Evolutionary conservation across 164 flowering plant genomes (phyloP).

Genomic region (Magnolia officinalis): DNA sequence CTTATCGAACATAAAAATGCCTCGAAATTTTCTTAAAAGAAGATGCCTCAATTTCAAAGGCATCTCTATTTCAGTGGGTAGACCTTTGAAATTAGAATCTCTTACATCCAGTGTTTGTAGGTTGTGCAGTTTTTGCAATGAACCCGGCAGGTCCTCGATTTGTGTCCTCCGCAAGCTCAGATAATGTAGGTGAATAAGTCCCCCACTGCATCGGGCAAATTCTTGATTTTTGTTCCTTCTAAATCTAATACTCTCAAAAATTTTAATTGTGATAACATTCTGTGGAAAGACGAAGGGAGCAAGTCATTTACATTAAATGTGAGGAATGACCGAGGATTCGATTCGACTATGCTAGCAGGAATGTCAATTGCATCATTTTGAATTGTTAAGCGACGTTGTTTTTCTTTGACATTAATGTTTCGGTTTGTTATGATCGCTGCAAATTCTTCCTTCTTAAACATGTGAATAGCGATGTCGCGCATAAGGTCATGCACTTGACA

Average conservation of each 20-base stretch:
- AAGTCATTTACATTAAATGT: conserved; percentile 10
- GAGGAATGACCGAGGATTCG: conserved; percentile 29
- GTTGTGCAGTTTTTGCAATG: conserved; percentile 31
- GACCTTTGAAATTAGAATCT: conserved; percentile 19
- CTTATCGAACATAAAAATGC: not conserved
- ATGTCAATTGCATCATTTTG: conserved; percentile 10
- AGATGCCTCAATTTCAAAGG: conserved; percentile 34
- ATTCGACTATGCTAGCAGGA: not conserved
- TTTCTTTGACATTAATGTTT: conserved; percentile 3
- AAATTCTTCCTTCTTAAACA: conserved; percentile 19
- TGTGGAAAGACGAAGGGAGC: conserved; percentile 8
- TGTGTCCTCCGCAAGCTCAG: conserved; percentile 21
- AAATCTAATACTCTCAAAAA: conserved; percentile 35
- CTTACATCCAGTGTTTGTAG: conserved; percentile 40
- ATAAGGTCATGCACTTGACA: conserved; percentile 45
- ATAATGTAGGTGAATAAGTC: conserved; percentile 31
- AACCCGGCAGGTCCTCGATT: conserved; percentile 25
- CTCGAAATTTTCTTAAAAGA: conserved; percentile 3
- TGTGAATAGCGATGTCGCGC: conserved; percentile 33
- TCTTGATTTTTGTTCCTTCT: conserved; percentile 19
- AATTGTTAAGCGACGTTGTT: conserved; percentile 22
- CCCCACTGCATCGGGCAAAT: conserved; percentile 21
- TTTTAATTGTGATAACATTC: conserved; percentile 10
- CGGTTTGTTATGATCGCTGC: not conserved
- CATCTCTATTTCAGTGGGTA: conserved; percentile 27